Evolutionary conservation across 768 basidiomycete species (phyloP).

Genomic region (Fibroporia radiculosa): DNA sequence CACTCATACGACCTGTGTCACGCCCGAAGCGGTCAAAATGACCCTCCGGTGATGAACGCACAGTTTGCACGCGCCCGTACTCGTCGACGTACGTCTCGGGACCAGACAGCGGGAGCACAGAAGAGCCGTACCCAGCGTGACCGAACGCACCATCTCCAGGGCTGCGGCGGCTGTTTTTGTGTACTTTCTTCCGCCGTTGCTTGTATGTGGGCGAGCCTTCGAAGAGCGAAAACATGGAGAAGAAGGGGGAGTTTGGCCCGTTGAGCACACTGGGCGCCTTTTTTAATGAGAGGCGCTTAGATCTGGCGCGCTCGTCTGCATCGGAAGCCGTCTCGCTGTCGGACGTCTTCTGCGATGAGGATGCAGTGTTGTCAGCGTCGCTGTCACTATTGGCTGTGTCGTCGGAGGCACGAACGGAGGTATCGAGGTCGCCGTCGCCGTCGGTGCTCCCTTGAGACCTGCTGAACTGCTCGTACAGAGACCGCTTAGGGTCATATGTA

Average conservation of each 20-base stretch:
- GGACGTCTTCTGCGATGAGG: slow-evolving; percentile 12
- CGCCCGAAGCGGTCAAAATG: slow-evolving; percentile 25
- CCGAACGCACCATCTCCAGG: slow-evolving; percentile 2
- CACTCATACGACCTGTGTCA: slow-evolving; percentile 32
- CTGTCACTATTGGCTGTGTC: slow-evolving; percentile 15
- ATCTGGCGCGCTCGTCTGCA: slow-evolving; percentile 9
- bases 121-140: slow-evolving; percentile 1
- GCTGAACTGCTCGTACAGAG: slow-evolving; percentile 85
- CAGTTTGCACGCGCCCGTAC: not conserved
- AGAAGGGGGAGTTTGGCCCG: slow-evolving; percentile 35
- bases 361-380: slow-evolving; percentile 7
- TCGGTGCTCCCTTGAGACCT: slow-evolving; percentile 30
- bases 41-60: slow-evolving; percentile 18
- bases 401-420: slow-evolving; percentile 23
- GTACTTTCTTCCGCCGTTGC: slow-evolving; percentile 71
- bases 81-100: slow-evolving; percentile 9
- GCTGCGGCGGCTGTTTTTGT: slow-evolving; percentile 27
- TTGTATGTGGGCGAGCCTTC: slow-evolving; percentile 87
- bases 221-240: slow-evolving; percentile 65
- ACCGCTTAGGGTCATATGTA: slow-evolving; percentile 78
- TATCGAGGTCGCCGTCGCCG: slow-evolving; percentile 27
- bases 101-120: not conserved
- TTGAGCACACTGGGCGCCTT: slow-evolving; percentile 17
- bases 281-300: slow-evolving; percentile 1
- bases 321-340: slow-evolving; percentile 16